Conservation (phyloP, 176 grass and related monocot species). For the Bromus sterilis region DNA sequence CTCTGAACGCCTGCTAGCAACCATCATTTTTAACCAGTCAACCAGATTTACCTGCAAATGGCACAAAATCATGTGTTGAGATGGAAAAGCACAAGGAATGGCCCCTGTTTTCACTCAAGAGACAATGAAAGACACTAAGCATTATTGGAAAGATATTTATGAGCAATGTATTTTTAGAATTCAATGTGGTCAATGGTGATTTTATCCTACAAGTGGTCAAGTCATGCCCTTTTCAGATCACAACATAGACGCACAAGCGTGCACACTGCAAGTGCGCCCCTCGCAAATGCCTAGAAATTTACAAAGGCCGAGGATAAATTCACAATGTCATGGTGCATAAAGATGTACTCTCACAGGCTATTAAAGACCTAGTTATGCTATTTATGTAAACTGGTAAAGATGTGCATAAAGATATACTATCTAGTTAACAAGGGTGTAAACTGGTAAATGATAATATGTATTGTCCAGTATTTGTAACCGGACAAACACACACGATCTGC, state of each 20-base stretch:
- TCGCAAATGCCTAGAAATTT: not conserved
- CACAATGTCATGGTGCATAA: not conserved
- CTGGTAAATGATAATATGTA: not conserved
- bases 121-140: not conserved
- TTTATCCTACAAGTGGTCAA: not conserved
- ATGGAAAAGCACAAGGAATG: not conserved
- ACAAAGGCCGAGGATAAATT: not conserved
- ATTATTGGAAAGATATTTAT: not conserved
- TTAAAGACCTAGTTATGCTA: not conserved
- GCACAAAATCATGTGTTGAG: slow-evolving; percentile 6
- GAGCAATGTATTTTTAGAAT: not conserved
- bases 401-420: not conserved
- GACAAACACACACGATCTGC: not conserved
- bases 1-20: slow-evolving; percentile 81
- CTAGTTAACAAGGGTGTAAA: not conserved
- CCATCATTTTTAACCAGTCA: slow-evolving; percentile 99
- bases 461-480: not conserved
- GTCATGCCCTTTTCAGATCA: not conserved
- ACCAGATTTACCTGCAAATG: slow-evolving; percentile 81
- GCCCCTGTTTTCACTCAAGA: not conserved
- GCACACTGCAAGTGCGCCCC: not conserved
- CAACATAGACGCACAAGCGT: not conserved
- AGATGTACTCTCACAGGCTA: not conserved
- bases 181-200: not conserved
- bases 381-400: not conserved